Evolutionary conservation across 2,329 filamentous ascomycete genomes (phyloP), one percentile per base, ranked within the genome.

Genomic region (Lachnellula cervina): DNA sequence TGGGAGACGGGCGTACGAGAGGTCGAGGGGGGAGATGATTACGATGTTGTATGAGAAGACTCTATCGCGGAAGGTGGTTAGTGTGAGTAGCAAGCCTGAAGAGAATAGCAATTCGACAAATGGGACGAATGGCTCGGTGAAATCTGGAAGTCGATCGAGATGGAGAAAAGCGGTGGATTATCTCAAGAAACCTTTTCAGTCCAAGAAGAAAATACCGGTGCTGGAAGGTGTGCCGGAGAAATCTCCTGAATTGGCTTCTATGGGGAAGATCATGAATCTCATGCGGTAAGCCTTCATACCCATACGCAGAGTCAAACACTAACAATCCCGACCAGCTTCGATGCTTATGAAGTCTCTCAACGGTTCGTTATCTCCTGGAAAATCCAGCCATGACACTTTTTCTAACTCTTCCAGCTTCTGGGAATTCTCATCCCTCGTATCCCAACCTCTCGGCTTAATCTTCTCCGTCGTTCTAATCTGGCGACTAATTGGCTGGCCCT

Each of bases 251-350:
- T 81, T 87, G 2, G 90, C 91, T 0, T 90, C 89, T 0, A 93
- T 92, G 72, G 91, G 91, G 7, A 96, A 96, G 68, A 94, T 96
- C 51, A 80, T 96, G 58, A 96, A 96, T 64, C 73, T 96, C 2
- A 88, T 96, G 77, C 85, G 90, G 49, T 84, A 81, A 47, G 61
- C 54, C 44, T 9, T n/a, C 8, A 32, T 8, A 8, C 3, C 28
- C 8, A 32, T 32, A 32, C 11, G 9, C 9, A 8, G 8, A 32
- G 28, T 32, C 28, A 32, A 32, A 32, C 28, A 32, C 28, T 32
- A 32, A 32, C 28, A 11, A 11, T 11, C 1, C 37, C 37, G 7
- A 17, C 37, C 43, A 68, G 66, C 9, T 66, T 66, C 56, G 89
- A 94, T 68, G 89, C 88, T 0, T 94, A 93, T 66, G 88, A 92